Base-by-base conservation (phyloP, 768 basidiomycete genomes). In the Tricholoma sp. region DNA sequence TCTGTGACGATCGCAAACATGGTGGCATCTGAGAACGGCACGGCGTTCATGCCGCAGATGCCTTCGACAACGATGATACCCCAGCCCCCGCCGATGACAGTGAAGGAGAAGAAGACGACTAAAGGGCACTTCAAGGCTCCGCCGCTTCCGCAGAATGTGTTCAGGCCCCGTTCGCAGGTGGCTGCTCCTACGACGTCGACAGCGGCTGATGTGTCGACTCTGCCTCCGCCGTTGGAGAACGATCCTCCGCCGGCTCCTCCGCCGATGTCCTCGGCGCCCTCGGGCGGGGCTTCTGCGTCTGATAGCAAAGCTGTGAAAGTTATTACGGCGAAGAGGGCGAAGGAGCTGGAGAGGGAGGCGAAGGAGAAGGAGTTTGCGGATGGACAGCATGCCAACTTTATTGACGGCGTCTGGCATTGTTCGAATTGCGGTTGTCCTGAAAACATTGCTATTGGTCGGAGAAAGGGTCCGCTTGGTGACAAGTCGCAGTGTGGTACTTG, bases 371-470 rank as follows among this genome's bases (percentile, higher is more conserved):
- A 90, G 69, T 90, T 85, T 65, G 85, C 85, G 39, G 87, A 92
- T 63, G 88, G 89, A 7, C 89, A 91, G 65, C 90, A 90, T 64
- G 78, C 86, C 37, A 90, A 92, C 66, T 77, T 82, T 63, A 88
- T 94, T 66, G 76, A 94, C 61, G 92, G 91, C 1, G 79, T 90
- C 4, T 97, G 94, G 94, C 91, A 94, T 72, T 98, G 94, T 67
- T 93, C 91, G 17, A 96, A 94, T 65, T 97, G 92, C 63, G 94
- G 94, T 5, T 90, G 90, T 66, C 94, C 94, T 0, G 93, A 92
- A 66, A 83, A 74, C 62, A 85, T 96, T 56, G 91, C 92, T 2
- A 75, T 93, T 42, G 94, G 94, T 2, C 75, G 91, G 58, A 78
- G 93, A 61, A 95, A 95, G 64, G 94, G 95, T 1, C 94, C 92